Base-by-base conservation (phyloP, 2,329 filamentous ascomycete genomes). In the Fusarium sp. region DNA sequence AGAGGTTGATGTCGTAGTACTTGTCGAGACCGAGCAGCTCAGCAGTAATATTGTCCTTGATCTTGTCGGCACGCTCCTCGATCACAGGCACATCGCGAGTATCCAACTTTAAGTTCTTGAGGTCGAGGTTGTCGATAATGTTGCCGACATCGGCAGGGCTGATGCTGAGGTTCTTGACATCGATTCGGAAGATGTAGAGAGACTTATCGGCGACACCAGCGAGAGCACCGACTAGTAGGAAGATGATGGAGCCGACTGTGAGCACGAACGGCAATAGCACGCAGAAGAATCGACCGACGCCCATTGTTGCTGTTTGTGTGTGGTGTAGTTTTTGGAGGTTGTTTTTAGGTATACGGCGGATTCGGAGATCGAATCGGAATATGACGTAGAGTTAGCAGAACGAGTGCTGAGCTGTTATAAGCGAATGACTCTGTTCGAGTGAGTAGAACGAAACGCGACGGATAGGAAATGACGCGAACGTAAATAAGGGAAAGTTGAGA, bases 211-310 rank as follows among this genome's bases (percentile, higher is more conserved):
- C 82, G 42, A 91, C 84, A 65, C 89, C 89, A 35, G 86, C 85
- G 56, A 90, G 85, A 51, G 87, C 86, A 22, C 86, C 89, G 52
- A 91, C 84, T 70, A 91, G 83, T 73, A 92, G 83, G 76, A 92
- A 93, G 78, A 96, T 85, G 78, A 98, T 87, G 67, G 93, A 92
- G 73, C 89, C 93, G 78, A 96, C 84, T 26, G 94, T 96, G 79
- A 98, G 89, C 74, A 90, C 86, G 84, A 98, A 95, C 69, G 96
- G 96, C 86, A 95, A 86, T 84, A 93, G 90, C 84, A 98, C 96
- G 85, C 95, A 98, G 82, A 93, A 86, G 79, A 96, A 90, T 80
- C 96, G 90, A 77, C 94, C 95, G 80, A 89, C 87, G 84, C 92
- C 83, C 87, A 88, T 88, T 73, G 73, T 81, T 41, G 28, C 28